phyloP scores from a whole-genome alignment of 257 asterid genomes.

The Cinchona pubescens region DNA sequence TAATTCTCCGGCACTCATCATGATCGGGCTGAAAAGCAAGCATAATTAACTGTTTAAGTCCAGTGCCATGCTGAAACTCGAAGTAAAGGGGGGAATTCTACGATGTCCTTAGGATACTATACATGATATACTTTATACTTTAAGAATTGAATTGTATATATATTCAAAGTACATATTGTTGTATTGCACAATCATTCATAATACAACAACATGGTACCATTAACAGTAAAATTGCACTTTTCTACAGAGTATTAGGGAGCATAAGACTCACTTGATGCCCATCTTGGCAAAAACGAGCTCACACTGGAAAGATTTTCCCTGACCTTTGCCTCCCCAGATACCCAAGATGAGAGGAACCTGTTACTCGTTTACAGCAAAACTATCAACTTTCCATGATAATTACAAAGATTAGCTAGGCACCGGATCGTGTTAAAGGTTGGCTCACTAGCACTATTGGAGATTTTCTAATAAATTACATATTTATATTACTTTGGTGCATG shows the following conservation, averaged over 20 bases:
- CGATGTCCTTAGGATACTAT: too few relatives aligned
- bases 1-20: constrained; percentile 88
- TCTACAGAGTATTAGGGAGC: too few relatives aligned
- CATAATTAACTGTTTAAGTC: neutral
- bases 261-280: constrained; percentile 74
- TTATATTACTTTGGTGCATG: too few relatives aligned
- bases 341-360: constrained; percentile 85
- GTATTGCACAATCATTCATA: too few relatives aligned
- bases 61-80: neutral
- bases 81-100: too few relatives aligned
- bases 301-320: constrained; percentile 88
- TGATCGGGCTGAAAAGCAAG: constrained; percentile 56
- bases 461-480: neutral
- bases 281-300: constrained; percentile 79
- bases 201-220: too few relatives aligned
- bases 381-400: neutral
- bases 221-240: too few relatives aligned
- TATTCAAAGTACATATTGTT: too few relatives aligned
- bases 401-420: neutral
- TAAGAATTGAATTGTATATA: too few relatives aligned
- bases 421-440: neutral
- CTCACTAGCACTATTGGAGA: neutral
- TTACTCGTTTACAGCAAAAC: neutral
- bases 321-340: constrained; percentile 96
- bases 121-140: too few relatives aligned